phyloP scores from a whole-genome alignment of 2,329 filamentous ascomycete genomes.

The Ophiostoma novo-ulmi region DNA sequence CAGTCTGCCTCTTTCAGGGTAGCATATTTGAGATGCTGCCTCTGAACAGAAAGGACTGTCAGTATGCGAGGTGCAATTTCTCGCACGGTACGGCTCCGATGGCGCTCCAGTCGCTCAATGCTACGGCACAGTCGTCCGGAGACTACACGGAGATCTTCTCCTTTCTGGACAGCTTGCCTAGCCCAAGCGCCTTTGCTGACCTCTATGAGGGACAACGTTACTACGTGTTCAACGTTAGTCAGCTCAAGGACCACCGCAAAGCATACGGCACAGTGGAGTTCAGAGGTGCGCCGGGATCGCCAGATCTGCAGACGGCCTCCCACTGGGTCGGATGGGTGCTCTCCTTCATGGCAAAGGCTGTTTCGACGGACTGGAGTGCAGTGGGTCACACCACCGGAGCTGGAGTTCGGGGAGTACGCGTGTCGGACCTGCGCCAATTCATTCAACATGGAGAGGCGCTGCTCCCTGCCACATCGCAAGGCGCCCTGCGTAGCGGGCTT shows the following conservation, averaged over 20 bases:
- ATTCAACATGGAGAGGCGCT: not conserved
- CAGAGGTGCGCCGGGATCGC: not conserved
- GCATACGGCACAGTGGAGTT: not conserved
- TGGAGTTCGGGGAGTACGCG: not conserved
- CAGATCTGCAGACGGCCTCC: not conserved
- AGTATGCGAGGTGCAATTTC: not conserved
- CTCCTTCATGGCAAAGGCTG: not conserved
- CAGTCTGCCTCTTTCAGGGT: not conserved
- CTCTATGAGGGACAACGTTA: not conserved
- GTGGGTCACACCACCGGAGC: not conserved
- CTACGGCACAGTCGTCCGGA: not conserved
- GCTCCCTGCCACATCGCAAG: not conserved
- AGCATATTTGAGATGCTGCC: not conserved
- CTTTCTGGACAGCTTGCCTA: not conserved
- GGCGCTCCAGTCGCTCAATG: not conserved
- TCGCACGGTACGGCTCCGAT: not conserved
- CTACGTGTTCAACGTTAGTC: not conserved
- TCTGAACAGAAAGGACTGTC: not conserved
- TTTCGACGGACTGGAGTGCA: not conserved
- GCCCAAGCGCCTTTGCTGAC: not conserved
- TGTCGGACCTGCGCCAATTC: not conserved
- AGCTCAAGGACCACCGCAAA: not conserved
- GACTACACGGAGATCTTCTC: not conserved
- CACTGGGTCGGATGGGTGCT: constrained; percentile 2
- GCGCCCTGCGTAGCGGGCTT: not conserved